Percentiles rank a stretch among this genome's conserved stretches.
Evolutionary conservation across 495 filamentous ascomycete genomes (phyloP).

Genomic region (Trichoderma asperelloides): DNA sequence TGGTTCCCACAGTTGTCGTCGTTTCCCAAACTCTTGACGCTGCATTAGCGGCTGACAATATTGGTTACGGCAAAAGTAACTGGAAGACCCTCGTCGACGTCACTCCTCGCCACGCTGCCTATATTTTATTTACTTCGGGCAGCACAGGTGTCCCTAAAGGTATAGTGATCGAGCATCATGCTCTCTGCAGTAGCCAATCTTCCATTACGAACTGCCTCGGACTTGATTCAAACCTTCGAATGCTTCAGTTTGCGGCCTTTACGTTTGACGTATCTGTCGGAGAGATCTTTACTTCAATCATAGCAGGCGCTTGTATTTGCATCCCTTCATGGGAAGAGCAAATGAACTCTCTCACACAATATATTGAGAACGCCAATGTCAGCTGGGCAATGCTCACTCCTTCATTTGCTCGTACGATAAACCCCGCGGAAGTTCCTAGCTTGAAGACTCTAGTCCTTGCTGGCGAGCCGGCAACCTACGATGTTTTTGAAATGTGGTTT

Average conservation of each 20-base stretch:
- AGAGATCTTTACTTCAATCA: not conserved
- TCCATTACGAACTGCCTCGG: not conserved
- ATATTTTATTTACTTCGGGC: not conserved
- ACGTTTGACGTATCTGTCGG: not conserved
- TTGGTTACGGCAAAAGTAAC: too few relatives aligned
- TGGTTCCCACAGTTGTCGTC: too few relatives aligned
- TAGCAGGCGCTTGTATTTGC: not conserved
- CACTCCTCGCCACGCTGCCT: not conserved
- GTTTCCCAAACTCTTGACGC: too few relatives aligned
- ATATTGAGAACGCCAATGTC: slow-evolving; percentile 13
- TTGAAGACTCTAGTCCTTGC: slow-evolving; percentile 14
- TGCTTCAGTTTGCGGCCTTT: not conserved
- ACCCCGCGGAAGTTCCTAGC: slow-evolving; percentile 15
- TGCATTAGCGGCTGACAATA: too few relatives aligned
- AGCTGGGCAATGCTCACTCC: slow-evolving; percentile 11
- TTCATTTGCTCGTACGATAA: slow-evolving; percentile 10
- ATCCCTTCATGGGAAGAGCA: not conserved
- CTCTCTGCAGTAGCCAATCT: not conserved
- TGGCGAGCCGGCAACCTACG: slow-evolving; percentile 15
- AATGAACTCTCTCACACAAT: not conserved
- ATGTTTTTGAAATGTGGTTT: not conserved
- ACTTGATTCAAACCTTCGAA: not conserved
- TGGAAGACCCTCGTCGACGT: too few relatives aligned
- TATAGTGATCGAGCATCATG: not conserved
- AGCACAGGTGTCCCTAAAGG: slow-evolving; percentile 1